Evolutionary conservation across 148 eudicot genomes (phyloP), one percentile per base, ranked within the genome.

Genomic region (Spergularia marina): DNA sequence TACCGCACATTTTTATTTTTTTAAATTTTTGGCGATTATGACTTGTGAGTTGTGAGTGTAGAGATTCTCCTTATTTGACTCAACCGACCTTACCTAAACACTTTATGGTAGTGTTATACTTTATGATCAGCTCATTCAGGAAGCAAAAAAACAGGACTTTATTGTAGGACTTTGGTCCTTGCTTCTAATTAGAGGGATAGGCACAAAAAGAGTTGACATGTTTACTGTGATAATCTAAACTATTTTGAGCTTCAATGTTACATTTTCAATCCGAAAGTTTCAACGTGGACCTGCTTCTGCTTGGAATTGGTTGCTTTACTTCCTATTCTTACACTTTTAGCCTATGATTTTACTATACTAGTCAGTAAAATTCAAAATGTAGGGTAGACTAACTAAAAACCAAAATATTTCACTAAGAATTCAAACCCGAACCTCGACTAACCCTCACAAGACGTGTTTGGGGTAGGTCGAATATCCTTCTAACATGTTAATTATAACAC

Each of bases 121-220:
- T 68, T 57, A 21, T 39, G 17, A 59, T 39, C 12, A 80, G 65
- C 68, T 79, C 23, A 47, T 64, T 55, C 58, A 23, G 68, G 72
- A 40, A 62, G 75, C 21, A 60, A 39, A n/a, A n/a, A 65, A 76
- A 60, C 5, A 30, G 10, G 14, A 55, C 51, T 53, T 74, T 73
- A 51, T 8, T 8, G 57, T 75, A 17, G 58, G 73, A 76, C 83
- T 72, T 81, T 57, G n/a, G n/a, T 21, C 8, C 56, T 65, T 49
- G 63, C 61, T 81, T 76, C 72, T 76, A 76, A 75, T 75, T 80
- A 47, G 72, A 70, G 20, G 83, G 21, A 11, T 10, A 17, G 69
- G 72, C 52, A 76, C 56, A 57, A 76, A 71, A 76, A 40, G 80
- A 47, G 83, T 81, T 81, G 83, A 81, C 83, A 52, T 72, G 70